These are phyloP conservation scores for Penicillium egyptiacum DNA, from an alignment of 495 filamentous ascomycete species.

Conservation along the genomic window DNA sequence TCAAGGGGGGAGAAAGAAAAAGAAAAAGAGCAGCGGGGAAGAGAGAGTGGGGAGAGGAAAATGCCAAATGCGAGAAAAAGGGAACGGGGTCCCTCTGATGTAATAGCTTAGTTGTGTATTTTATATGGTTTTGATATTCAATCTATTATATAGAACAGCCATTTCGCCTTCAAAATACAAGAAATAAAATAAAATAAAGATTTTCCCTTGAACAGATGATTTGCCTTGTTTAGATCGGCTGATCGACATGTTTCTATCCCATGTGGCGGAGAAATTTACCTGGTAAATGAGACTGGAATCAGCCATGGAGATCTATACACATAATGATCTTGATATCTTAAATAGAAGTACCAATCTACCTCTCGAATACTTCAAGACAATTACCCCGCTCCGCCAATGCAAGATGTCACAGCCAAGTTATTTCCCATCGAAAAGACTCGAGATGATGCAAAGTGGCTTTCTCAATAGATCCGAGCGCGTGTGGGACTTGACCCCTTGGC, in stretches of 20 bases:
- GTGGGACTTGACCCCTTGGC: slow-evolving; percentile 1
- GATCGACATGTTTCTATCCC: slow-evolving; percentile 20
- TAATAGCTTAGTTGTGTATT: slow-evolving; percentile 14
- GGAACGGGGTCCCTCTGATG: slow-evolving; percentile 19
- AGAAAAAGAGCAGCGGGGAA: slow-evolving; percentile 24
- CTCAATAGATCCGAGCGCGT: slow-evolving; percentile 11
- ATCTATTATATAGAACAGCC: neutral
- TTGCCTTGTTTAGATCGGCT: slow-evolving; percentile 15
- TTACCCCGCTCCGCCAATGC: slow-evolving; percentile 5
- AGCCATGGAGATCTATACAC: neutral
- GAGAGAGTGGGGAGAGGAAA: slow-evolving; percentile 47
- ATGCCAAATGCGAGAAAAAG: slow-evolving; percentile 17
- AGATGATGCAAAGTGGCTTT: slow-evolving; percentile 17
- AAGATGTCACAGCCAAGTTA: neutral
- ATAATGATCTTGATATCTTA: no score
- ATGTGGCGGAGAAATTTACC: neutral
- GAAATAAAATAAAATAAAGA: neutral
- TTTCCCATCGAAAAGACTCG: neutral
- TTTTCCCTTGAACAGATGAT: neutral
- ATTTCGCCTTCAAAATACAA: neutral
- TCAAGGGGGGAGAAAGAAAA: slow-evolving; percentile 11
- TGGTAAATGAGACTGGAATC: no score
- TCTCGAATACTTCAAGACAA: neutral
- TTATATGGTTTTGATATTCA: neutral
- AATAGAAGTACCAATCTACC: neutral